Conservation (phyloP, 805 yeast genomes). For the Novakomyces olei region DNA sequence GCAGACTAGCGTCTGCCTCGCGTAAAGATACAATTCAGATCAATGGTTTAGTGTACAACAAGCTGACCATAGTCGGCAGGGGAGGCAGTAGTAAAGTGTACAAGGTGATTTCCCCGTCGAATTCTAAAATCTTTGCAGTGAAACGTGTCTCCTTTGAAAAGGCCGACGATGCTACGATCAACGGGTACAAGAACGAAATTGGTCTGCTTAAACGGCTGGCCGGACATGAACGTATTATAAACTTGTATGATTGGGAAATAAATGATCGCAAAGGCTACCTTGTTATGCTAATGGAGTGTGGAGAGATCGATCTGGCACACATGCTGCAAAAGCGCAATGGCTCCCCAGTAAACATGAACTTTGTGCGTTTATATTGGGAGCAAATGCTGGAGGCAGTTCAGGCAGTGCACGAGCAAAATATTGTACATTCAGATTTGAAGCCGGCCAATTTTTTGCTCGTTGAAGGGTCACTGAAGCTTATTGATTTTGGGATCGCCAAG, state of each 20-base stretch:
- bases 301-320: slow-evolving; percentile 73
- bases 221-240: slow-evolving; percentile 50
- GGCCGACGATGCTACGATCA: slow-evolving; percentile 51
- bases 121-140: slow-evolving; percentile 45
- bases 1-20: no score
- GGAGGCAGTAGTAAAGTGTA: slow-evolving; percentile 89
- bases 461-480: slow-evolving; percentile 61
- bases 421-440: slow-evolving; percentile 63
- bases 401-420: slow-evolving; percentile 70
- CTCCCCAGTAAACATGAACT: slow-evolving; percentile 39
- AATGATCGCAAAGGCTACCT: slow-evolving; percentile 18
- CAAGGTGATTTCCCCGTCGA: slow-evolving; percentile 35
- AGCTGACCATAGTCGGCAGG: slow-evolving; percentile 58
- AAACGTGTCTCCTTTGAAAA: slow-evolving; percentile 56
- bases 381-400: slow-evolving; percentile 65
- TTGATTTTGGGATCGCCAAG: slow-evolving; percentile 83
- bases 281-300: slow-evolving; percentile 53
- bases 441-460: slow-evolving; percentile 37
- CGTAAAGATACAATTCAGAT: no score
- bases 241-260: slow-evolving; percentile 51
- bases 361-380: slow-evolving; percentile 55
- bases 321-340: slow-evolving; percentile 38
- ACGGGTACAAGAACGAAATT: slow-evolving; percentile 78
- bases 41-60: slow-evolving; percentile 33
- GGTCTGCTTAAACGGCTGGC: slow-evolving; percentile 41